phyloP scores from a whole-genome alignment of 768 basidiomycete genomes.

The Tephrocybe rancida region DNA sequence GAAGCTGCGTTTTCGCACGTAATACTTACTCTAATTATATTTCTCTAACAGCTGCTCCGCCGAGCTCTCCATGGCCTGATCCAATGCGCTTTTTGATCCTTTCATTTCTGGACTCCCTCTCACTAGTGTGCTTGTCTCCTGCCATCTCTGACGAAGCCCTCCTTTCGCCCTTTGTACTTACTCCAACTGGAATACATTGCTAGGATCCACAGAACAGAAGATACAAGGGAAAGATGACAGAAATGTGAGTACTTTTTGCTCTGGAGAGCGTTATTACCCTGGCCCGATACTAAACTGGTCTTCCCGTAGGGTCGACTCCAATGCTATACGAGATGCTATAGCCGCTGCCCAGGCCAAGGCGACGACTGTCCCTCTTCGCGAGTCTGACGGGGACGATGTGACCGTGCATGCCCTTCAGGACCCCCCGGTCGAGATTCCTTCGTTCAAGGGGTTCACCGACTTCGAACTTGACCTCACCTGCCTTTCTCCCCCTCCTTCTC shows the following conservation, averaged over 20 bases:
- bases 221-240: conserved; percentile 10
- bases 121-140: conserved; percentile 12
- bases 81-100: conserved; percentile 21
- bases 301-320: conserved; percentile 24
- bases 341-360: conserved; percentile 23
- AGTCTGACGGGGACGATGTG: conserved; percentile 27
- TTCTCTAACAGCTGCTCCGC: conserved; percentile 31
- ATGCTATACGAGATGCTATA: conserved; percentile 27
- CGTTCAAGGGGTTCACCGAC: conserved; percentile 46
- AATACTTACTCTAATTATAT: conserved; percentile 17
- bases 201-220: conserved; percentile 1
- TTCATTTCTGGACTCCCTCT: conserved; percentile 14
- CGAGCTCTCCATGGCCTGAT: conserved; percentile 29
- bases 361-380: conserved; percentile 11
- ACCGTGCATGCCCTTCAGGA: conserved; percentile 24
- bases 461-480: conserved; percentile 49
- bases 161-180: neutral
- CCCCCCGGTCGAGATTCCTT: conserved; percentile 21
- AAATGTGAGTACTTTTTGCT: conserved; percentile 17
- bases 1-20: conserved; percentile 14
- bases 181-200: conserved; percentile 4
- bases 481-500: conserved; percentile 44
- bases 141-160: conserved; percentile 13
- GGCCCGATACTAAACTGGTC: neutral
- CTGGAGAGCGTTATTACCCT: neutral